Evolutionary conservation across 139 green algal genomes (phyloP).

Genomic region (Tetradesmus lagerheimii): DNA sequence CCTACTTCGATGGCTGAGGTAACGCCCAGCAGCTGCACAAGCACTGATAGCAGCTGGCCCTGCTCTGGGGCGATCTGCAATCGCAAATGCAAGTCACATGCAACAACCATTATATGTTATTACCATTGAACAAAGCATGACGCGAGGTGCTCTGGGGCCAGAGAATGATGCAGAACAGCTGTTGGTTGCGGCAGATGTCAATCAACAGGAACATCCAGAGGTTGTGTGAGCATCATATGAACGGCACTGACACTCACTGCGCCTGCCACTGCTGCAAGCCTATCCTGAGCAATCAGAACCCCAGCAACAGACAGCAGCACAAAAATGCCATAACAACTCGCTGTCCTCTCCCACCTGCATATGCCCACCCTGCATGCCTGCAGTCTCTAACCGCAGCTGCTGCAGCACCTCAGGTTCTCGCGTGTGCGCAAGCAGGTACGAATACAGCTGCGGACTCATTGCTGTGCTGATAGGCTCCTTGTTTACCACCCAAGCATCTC

Average conservation of each 20-base stretch:
- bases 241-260: too few species aligned
- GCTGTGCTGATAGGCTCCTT: conserved; percentile 53
- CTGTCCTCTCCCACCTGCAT: conserved; percentile 69
- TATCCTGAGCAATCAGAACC: too few species aligned
- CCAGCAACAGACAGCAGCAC: too few species aligned
- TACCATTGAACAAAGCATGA: too few species aligned
- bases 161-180: too few species aligned
- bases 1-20: conserved; percentile 70
- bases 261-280: not conserved
- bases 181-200: too few species aligned
- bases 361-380: conserved; percentile 59
- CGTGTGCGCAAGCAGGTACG: conserved; percentile 81
- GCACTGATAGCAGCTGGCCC: conserved; percentile 79
- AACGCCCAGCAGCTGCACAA: conserved; percentile 75
- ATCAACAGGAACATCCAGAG: too few species aligned
- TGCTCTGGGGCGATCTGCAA: conserved; percentile 86
- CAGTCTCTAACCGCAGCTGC: conserved; percentile 74
- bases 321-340: too few species aligned
- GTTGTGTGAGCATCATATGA: too few species aligned
- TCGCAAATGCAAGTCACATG: not conserved
- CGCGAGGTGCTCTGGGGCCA: too few species aligned
- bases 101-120: not conserved
- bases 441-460: conserved; percentile 69
- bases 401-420: conserved; percentile 71
- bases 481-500: conserved; percentile 40